These are phyloP conservation scores for Boletus huronensis DNA, from an alignment of 768 basidiomycete genomes.

Conservation along the genomic window DNA sequence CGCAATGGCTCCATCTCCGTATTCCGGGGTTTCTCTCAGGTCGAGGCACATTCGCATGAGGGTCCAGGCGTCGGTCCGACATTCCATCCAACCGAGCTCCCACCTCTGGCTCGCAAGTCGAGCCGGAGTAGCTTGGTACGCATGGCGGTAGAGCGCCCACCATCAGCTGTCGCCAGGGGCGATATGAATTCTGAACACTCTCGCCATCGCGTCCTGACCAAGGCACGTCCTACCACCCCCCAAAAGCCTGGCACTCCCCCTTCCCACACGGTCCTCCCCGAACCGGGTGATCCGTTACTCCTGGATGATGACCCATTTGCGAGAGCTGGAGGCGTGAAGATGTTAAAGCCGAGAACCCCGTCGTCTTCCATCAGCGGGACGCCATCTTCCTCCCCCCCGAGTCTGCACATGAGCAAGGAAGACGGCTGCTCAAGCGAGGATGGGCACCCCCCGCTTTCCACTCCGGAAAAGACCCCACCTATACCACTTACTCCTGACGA, in stretches of 20 bases:
- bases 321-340: constrained; percentile 47
- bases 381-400: not conserved
- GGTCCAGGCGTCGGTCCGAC: not conserved
- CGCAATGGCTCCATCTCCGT: constrained; percentile 4
- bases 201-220: constrained; percentile 29
- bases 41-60: not conserved
- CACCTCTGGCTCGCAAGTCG: constrained; percentile 11
- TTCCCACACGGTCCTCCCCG: constrained; percentile 6
- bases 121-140: constrained; percentile 13
- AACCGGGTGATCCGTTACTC: constrained; percentile 22
- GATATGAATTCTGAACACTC: constrained; percentile 12
- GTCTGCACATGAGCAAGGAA: constrained; percentile 1
- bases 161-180: constrained; percentile 4
- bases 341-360: constrained; percentile 34
- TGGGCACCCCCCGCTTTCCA: not conserved
- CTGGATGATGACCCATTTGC: constrained; percentile 48
- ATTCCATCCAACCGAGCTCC: constrained; percentile 12
- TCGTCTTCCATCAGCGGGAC: constrained; percentile 1
- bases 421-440: constrained; percentile 5
- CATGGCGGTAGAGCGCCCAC: constrained; percentile 8
- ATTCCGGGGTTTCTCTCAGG: not conserved
- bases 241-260: constrained; percentile 17
- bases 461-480: constrained; percentile 3
- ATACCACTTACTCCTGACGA: constrained; percentile 34
- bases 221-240: constrained; percentile 34